A percentile compares a stretch with the other conserved stretches of the same genome.
Conservation (phyloP, 306 rosid species). For the Quercus dentata region DNA sequence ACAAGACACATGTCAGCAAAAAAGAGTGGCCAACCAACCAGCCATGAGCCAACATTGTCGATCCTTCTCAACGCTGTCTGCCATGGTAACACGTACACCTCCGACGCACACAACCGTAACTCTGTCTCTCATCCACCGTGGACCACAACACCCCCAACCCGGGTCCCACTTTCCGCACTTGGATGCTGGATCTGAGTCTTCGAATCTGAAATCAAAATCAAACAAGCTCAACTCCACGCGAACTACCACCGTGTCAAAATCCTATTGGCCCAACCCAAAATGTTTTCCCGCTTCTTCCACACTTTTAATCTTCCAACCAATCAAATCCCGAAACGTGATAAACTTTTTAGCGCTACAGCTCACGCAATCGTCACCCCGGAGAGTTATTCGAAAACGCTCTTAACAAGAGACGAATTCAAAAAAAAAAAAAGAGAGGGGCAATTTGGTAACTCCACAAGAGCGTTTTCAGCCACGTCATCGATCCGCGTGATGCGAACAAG, state of each 20-base stretch:
- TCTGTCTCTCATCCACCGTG: neutral
- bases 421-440: conserved; percentile 20
- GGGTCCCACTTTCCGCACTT: conserved; percentile 23
- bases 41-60: too few relatives aligned
- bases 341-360: neutral
- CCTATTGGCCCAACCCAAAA: neutral
- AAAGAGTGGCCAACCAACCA: neutral
- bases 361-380: neutral
- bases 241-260: neutral
- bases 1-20: neutral
- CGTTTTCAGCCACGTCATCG: conserved; percentile 33
- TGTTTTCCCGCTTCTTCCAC: neutral
- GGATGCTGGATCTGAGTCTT: conserved; percentile 14
- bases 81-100: conserved; percentile 3
- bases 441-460: neutral
- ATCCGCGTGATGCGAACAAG: conserved; percentile 18
- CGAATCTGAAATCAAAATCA: neutral
- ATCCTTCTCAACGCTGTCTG: neutral
- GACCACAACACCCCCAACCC: too few relatives aligned
- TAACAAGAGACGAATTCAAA: conserved; percentile 14
- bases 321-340: neutral
- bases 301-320: neutral
- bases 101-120: neutral
- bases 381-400: conserved; percentile 1
- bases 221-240: neutral